Evolutionary conservation across 2,329 filamentous ascomycete genomes (phyloP), one percentile per base, ranked within the genome.

Genomic region (Cercospora sesami): DNA sequence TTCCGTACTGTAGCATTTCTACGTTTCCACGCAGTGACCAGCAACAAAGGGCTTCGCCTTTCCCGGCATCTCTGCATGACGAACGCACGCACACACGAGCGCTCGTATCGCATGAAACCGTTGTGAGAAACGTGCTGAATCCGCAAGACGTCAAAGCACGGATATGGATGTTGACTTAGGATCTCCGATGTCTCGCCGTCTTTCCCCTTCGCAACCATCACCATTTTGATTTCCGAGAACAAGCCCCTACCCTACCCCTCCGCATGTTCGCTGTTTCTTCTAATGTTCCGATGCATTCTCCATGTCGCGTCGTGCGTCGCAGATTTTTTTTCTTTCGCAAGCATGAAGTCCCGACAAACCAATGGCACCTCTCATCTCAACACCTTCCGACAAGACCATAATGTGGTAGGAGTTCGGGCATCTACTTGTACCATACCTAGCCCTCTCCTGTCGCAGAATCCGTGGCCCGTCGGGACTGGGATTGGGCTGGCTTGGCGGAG

Each of bases 341-440:
- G 45, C 45, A 23, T 48, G 5, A 23, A 10, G 8, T 16, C n/a
- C 42, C 42, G 42, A 45, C 5, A 45, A 45, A 4, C 42, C n/a
- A 48, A 48, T 12, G 18, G 39, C 14, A 5, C 26, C 31, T 60
- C 18, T 36, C 23, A 58, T 60, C 10, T 23, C 28, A 60, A 33
- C 42, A 16, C 26, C 36, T 23, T 28, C 18, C 12, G 59, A 28
- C 21, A 10, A 26, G 59, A 61, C 23, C 59, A 9, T 21, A 42
- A 42, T 21, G 36, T 61, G 59, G 59, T 61, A 42, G 59, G 59
- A 61, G 59, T 61, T 61, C 36, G 59, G 59, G 59, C 59, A 42
- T 36, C 36, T n/a, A 58, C 26, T 30, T 57, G 26, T 28, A n/a
- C 23, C 30, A 9, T 31, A 31, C 30, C 30, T 31, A 31, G 30